phyloP scores from a whole-genome alignment of 139 green algal species.

The Coccomyxa sp. region DNA sequence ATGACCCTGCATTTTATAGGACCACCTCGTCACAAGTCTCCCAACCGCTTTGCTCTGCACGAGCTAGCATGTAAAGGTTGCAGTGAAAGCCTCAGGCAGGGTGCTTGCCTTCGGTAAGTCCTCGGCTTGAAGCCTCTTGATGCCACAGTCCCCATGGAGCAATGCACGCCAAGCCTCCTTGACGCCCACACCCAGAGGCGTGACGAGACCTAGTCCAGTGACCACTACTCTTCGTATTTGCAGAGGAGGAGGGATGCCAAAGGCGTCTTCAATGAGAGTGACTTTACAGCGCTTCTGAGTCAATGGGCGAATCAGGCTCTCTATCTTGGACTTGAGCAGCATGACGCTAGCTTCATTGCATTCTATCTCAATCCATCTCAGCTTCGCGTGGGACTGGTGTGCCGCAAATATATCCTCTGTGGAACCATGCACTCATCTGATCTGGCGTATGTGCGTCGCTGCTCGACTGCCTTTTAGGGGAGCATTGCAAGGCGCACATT shows the following conservation, averaged over 20 bases:
- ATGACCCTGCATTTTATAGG: constrained; percentile 17
- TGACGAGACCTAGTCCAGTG: constrained; percentile 84
- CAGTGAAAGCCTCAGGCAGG: not conserved
- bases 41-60: not conserved
- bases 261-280: constrained; percentile 21
- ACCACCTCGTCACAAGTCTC: not conserved
- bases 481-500: too few species aligned
- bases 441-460: too few species aligned
- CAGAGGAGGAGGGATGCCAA: constrained; percentile 7
- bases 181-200: constrained; percentile 73
- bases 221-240: constrained; percentile 68
- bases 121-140: constrained; percentile 46
- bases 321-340: too few species aligned
- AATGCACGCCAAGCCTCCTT: constrained; percentile 58
- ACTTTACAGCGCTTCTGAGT: too few species aligned
- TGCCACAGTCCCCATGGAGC: constrained; percentile 53
- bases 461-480: too few species aligned
- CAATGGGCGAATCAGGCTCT: too few species aligned
- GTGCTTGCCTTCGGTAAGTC: constrained; percentile 67
- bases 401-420: too few species aligned
- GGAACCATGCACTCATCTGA: too few species aligned
- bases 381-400: too few species aligned
- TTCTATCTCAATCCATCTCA: too few species aligned
- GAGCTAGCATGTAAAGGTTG: not conserved
- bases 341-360: too few species aligned